These are phyloP conservation scores for Hymenoscyphus salicellus DNA, from an alignment of 2,329 filamentous ascomycete genomes.

Conservation along the genomic window DNA sequence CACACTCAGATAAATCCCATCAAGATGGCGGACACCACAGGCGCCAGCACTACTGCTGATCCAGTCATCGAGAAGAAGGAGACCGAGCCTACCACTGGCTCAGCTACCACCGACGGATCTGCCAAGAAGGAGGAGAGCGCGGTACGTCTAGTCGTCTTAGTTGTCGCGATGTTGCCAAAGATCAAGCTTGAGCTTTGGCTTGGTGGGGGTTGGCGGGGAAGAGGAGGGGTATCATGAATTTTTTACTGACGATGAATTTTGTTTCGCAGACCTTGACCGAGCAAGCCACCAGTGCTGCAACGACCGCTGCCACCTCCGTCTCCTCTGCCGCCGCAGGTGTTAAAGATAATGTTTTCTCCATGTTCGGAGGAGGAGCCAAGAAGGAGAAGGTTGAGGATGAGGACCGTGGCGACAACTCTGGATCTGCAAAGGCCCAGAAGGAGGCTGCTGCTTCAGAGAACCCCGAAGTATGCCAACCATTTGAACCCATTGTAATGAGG, in stretches of 20 bases:
- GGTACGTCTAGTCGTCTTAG: slow-evolving; percentile 22
- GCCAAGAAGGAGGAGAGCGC: slow-evolving; percentile 14
- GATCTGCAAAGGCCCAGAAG: slow-evolving; percentile 78
- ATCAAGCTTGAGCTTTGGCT: background rate
- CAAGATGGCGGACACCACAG: slow-evolving; percentile 16
- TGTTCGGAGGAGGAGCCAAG: slow-evolving; percentile 97
- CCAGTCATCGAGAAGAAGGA: slow-evolving; percentile 35
- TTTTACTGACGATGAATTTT: slow-evolving; percentile 8
- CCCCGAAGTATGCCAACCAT: slow-evolving; percentile 31
- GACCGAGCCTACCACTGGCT: slow-evolving; percentile 19
- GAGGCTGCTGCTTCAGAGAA: slow-evolving; percentile 43
- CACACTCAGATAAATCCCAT: background rate
- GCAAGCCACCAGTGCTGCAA: slow-evolving; percentile 37
- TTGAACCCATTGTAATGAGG: background rate
- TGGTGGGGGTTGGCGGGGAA: slow-evolving; percentile 13
- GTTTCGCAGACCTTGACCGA: slow-evolving; percentile 32
- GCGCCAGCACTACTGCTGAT: slow-evolving; percentile 37
- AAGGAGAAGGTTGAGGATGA: slow-evolving; percentile 85
- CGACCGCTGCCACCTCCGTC: slow-evolving; percentile 41
- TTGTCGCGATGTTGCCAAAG: background rate
- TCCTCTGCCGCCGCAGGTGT: slow-evolving; percentile 42
- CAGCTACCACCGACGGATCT: slow-evolving; percentile 9
- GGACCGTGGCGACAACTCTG: slow-evolving; percentile 81
- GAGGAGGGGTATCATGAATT: background rate
- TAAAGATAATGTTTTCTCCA: slow-evolving; percentile 77